Base-by-base conservation (phyloP, 1,139 yeast species). In the Scheffersomyces quercinus region DNA sequence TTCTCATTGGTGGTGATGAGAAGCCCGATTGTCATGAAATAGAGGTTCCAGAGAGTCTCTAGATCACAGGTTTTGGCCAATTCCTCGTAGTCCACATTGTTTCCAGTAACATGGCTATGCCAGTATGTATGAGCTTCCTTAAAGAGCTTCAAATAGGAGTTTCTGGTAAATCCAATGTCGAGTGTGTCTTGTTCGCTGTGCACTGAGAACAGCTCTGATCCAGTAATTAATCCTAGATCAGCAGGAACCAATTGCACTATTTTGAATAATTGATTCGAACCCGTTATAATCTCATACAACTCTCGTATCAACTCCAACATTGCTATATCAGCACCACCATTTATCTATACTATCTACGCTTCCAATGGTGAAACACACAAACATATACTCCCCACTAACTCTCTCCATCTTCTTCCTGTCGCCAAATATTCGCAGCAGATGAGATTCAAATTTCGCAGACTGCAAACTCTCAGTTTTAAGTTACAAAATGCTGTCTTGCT, bases 1-100 rank as follows among this genome's bases (percentile, higher is more conserved):
- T 72, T 64, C 44, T 73, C 79, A 48, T 72, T 69, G 14, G 78
- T 70, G 10, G 77, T 71, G 14, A 68, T 46, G 37, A 74, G 50
- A 42, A 60, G 65, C 1, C 75, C 71, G 29, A 69, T 46, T 0
- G 76, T 67, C 58, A 66, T 62, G 39, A 41, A 46, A 42, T 60
- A 59, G 4, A 52, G 32, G 10, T 49, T 42, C 39, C 39, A 20
- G 13, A 43, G 37, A 26, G 38, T 36, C 9, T 32, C 28, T 2
- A 11, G 29, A 3, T 28, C 11, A 9, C 45, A 31, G 11, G 20
- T 38, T 6, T 33, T 10, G 5, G 37, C 29, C 14, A 43, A 33
- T 13, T 36, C 28, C 7, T 40, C 42, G 36, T 43, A 43, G 7
- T 43, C 47, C 41, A 30, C 46, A 37, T 10, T 32, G 15, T 9